These are phyloP conservation scores for Lactifluus echinatus DNA, from an alignment of 768 basidiomycete genomes.

Conservation along the genomic window DNA sequence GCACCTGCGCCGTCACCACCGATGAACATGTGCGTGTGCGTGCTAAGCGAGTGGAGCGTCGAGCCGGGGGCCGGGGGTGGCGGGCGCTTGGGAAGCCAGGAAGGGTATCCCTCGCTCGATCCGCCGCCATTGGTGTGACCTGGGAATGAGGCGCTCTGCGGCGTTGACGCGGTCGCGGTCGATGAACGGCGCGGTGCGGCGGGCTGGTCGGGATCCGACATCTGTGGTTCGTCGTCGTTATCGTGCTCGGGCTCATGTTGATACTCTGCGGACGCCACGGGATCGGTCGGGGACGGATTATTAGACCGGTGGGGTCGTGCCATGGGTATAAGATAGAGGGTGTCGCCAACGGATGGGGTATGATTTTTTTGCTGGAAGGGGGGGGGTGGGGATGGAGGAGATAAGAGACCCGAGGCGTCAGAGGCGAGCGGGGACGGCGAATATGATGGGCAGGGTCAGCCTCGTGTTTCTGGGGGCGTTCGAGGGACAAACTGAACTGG, in stretches of 20 bases:
- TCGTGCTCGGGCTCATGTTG: neutral
- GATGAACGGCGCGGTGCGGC: too few species aligned
- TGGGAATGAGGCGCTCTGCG: neutral
- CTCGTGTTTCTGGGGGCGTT: conserved; percentile 7
- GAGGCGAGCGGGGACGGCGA: neutral
- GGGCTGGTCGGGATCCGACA: too few species aligned
- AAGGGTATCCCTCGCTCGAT: conserved; percentile 60
- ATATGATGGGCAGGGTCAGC: neutral
- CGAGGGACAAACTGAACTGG: neutral
- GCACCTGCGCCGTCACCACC: neutral
- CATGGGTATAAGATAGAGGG: conserved; percentile 4
- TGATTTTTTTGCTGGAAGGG: too few species aligned
- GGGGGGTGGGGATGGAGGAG: neutral
- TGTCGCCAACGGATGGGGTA: too few species aligned
- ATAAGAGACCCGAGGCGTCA: conserved; percentile 6
- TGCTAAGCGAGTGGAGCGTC: conserved; percentile 52
- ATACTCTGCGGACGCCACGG: neutral
- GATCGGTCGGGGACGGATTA: neutral
- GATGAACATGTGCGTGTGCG: conserved; percentile 28
- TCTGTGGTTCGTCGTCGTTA: neutral
- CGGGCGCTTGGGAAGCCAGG: conserved; percentile 76
- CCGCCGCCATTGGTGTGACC: neutral
- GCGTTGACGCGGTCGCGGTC: neutral
- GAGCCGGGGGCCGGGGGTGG: conserved; percentile 68
- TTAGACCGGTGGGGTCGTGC: conserved; percentile 12